phyloP scores from a whole-genome alignment of 345 rosid species.

The Sisymbrium altissimum region DNA sequence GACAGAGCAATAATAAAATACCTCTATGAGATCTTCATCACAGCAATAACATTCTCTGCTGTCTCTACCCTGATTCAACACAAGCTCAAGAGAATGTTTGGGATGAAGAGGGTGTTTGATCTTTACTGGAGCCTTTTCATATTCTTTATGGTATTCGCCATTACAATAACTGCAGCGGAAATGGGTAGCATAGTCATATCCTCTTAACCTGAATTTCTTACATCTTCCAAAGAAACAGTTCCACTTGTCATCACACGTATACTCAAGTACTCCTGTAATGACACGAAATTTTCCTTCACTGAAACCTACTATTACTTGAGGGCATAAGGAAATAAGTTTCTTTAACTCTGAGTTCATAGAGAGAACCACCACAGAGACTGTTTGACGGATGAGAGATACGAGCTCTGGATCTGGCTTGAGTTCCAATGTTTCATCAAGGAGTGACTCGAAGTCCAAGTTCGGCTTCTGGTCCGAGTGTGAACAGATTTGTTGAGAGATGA shows the following conservation, averaged over 20 bases:
- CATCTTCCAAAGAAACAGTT: no score
- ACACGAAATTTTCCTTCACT: no score
- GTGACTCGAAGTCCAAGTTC: background rate
- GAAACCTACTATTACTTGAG: background rate
- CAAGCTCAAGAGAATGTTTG: background rate
- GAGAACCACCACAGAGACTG: no score
- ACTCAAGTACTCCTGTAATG: no score
- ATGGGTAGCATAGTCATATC: background rate
- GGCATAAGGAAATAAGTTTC: background rate
- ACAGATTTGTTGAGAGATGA: background rate
- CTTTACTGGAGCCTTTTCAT: background rate
- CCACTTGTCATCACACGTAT: fast-evolving
- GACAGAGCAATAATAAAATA: background rate
- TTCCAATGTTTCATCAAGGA: background rate
- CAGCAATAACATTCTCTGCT: background rate
- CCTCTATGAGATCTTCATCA: background rate
- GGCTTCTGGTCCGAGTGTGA: background rate
- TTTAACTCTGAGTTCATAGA: background rate
- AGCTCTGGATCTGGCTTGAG: background rate
- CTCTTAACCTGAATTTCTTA: no score
- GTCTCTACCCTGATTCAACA: background rate
- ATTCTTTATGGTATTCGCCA: background rate
- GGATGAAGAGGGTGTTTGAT: background rate
- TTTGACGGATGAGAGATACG: background rate
- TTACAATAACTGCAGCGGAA: background rate